A percentile compares a stretch with the other conserved stretches of the same genome.
These are phyloP conservation scores for Phytophthora foliorum DNA, from an alignment of 352 stramenopile genomes.

Conservation along the genomic window DNA sequence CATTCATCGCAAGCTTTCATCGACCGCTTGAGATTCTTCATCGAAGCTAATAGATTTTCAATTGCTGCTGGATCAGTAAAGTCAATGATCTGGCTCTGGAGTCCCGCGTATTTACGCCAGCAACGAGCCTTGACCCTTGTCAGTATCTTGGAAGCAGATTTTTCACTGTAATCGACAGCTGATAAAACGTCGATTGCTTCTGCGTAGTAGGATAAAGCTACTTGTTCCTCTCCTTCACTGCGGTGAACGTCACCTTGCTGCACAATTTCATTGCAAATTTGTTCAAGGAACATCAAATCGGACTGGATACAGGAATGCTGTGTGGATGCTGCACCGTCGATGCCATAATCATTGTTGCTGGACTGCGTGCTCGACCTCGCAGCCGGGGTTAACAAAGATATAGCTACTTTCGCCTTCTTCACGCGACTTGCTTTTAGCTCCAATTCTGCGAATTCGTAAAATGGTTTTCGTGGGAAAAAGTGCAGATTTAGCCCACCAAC, in stretches of 20 bases:
- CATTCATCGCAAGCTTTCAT: conserved; percentile 47
- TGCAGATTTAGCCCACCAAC: conserved; percentile 65
- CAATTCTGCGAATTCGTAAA: conserved; percentile 74
- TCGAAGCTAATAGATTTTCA: conserved; percentile 45
- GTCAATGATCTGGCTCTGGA: conserved; percentile 39
- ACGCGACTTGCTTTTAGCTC: conserved; percentile 59
- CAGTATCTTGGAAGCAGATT: conserved; percentile 17
- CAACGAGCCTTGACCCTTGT: conserved; percentile 43
- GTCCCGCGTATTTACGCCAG: conserved; percentile 56
- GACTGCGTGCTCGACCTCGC: not conserved
- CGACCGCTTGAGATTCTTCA: conserved; percentile 58
- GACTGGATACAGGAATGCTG: conserved; percentile 24
- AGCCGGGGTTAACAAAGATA: conserved; percentile 46
- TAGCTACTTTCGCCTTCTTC: conserved; percentile 56
- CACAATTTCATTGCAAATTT: conserved; percentile 59
- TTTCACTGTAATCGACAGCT: conserved; percentile 5
- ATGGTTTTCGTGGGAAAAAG: conserved; percentile 64
- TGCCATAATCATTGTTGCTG: not conserved
- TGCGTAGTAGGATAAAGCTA: conserved; percentile 37
- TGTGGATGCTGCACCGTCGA: not conserved
- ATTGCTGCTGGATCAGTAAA: conserved; percentile 34
- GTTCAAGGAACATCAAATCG: conserved; percentile 46
- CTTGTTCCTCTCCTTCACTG: conserved; percentile 28
- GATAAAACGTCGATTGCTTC: conserved; percentile 33
- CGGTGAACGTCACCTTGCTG: conserved; percentile 48